These are phyloP conservation scores for Gliomastix tumulicola DNA, from an alignment of 2,329 filamentous ascomycete genomes.

Conservation along the genomic window DNA sequence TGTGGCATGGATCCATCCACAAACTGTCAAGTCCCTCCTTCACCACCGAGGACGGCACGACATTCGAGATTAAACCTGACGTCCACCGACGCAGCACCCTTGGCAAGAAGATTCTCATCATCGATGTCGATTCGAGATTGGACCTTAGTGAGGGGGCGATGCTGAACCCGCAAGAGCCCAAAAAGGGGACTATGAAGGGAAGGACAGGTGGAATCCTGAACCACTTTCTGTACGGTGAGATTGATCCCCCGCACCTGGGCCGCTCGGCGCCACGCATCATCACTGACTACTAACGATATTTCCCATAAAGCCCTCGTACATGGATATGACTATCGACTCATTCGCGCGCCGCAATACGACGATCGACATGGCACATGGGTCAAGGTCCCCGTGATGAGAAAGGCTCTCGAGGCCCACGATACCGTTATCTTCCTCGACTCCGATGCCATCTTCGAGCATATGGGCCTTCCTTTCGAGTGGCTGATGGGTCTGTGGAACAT, in stretches of 20 bases:
- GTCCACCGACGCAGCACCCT: slow-evolving; percentile 1
- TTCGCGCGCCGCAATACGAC: slow-evolving; percentile 30
- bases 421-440: slow-evolving; percentile 37
- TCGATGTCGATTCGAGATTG: slow-evolving; percentile 4
- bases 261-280: no score
- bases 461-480: slow-evolving; percentile 37
- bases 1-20: no score
- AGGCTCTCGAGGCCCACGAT: slow-evolving; percentile 28
- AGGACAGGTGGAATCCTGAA: slow-evolving; percentile 24
- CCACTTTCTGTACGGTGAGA: slow-evolving; percentile 24
- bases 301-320: slow-evolving; percentile 29
- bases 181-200: background rate
- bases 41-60: no score
- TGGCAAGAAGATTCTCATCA: slow-evolving; percentile 4
- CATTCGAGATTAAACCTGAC: no score
- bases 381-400: slow-evolving; percentile 28
- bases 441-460: slow-evolving; percentile 31
- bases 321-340: slow-evolving; percentile 40
- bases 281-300: no score
- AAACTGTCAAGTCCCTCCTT: no score
- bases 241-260: background rate
- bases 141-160: background rate
- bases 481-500: slow-evolving; percentile 39
- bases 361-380: slow-evolving; percentile 39
- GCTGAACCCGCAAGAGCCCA: background rate